Evolutionary conservation across 495 filamentous ascomycete genomes (phyloP).

Genomic region (Poronia punctata): DNA sequence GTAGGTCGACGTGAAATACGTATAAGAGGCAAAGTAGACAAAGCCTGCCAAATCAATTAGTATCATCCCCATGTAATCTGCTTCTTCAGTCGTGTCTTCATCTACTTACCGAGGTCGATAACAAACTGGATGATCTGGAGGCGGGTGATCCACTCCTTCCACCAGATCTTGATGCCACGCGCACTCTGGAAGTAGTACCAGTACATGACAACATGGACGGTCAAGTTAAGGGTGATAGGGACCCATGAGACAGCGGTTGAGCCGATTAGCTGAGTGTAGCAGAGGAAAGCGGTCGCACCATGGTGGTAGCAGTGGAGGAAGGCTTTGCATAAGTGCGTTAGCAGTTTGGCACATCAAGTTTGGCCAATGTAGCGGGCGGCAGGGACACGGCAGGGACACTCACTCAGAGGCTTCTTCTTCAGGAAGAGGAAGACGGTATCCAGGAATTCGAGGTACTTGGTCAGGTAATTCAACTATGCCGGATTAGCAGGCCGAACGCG

Average conservation of each 20-base stretch:
- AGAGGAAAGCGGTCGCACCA: constrained; percentile 75
- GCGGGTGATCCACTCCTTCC: constrained; percentile 85
- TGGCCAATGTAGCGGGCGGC: neutral
- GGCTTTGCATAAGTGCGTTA: constrained; percentile 36
- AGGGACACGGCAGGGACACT: constrained; percentile 13
- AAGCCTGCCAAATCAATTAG: constrained; percentile 50
- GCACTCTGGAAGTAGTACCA: constrained; percentile 81
- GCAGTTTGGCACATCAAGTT: neutral
- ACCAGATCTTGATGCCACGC: constrained; percentile 76
- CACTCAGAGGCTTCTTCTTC: constrained; percentile 83
- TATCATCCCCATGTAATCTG: neutral
- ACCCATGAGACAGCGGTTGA: constrained; percentile 76
- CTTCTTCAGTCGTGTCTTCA: neutral
- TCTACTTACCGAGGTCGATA: constrained; percentile 62
- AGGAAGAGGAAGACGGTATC: constrained; percentile 78
- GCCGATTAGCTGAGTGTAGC: constrained; percentile 77
- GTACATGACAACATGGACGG: constrained; percentile 72
- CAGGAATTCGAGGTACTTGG: constrained; percentile 74
- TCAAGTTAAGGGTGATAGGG: constrained; percentile 68
- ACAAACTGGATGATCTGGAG: constrained; percentile 81
- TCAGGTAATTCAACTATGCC: constrained; percentile 70
- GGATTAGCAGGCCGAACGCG: constrained; percentile 24
- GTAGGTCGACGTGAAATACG: constrained; percentile 90
- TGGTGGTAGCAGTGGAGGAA: constrained; percentile 88
- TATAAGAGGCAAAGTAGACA: constrained; percentile 94